These are phyloP conservation scores for Volvox reticuliferus DNA, from an alignment of 139 green algal genomes.

Conservation along the genomic window DNA sequence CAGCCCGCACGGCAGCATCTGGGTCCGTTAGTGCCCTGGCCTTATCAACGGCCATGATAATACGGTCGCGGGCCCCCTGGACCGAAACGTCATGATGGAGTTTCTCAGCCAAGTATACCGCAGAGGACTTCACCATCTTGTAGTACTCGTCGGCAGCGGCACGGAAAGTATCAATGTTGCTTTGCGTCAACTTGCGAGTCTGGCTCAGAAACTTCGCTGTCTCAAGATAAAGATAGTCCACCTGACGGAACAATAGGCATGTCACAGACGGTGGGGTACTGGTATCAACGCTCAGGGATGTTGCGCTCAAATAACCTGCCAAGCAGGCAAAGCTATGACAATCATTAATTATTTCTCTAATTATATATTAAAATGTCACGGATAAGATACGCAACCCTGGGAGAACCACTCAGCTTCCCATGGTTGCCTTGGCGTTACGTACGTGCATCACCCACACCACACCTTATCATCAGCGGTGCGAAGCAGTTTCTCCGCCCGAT, in stretches of 20 bases:
- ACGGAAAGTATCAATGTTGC: slow-evolving; percentile 14
- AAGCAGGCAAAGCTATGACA: too few relatives aligned
- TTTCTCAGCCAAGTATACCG: background rate
- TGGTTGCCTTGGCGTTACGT: background rate
- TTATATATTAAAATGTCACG: too few relatives aligned
- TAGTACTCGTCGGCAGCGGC: slow-evolving; percentile 37
- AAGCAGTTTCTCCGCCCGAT: slow-evolving; percentile 30
- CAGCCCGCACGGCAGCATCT: slow-evolving; percentile 46
- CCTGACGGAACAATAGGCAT: background rate
- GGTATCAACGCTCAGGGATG: too few relatives aligned
- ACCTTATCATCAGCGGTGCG: slow-evolving; percentile 22
- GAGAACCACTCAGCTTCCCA: background rate
- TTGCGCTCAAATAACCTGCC: too few relatives aligned
- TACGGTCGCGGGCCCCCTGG: background rate
- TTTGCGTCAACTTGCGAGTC: background rate
- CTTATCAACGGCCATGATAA: slow-evolving; percentile 29
- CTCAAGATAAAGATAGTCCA: slow-evolving; percentile 1
- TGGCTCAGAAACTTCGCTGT: background rate
- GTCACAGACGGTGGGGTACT: too few relatives aligned
- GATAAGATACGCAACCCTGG: too few relatives aligned
- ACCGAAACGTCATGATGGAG: background rate
- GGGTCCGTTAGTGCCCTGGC: slow-evolving; percentile 48
- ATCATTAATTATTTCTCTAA: too few relatives aligned
- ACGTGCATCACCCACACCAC: background rate
- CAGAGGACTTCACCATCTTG: background rate